Evolutionary conservation across 192 early-diverging fungal genomes (phyloP).

Genomic region (Gaertneriomyces semiglobifer): DNA sequence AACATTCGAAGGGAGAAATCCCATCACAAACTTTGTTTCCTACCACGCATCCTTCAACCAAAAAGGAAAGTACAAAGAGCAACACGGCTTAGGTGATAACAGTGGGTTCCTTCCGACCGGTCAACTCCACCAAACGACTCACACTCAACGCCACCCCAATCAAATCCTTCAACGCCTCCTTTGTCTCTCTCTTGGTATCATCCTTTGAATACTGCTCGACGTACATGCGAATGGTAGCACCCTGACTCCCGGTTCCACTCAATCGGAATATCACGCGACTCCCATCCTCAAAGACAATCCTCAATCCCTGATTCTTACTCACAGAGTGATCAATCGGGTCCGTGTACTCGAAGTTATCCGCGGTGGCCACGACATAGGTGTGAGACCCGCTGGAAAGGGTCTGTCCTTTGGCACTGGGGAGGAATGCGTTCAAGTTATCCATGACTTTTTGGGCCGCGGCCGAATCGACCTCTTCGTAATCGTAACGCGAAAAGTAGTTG

Average conservation of each 20-base stretch:
- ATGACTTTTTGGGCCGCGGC: conserved; percentile 78
- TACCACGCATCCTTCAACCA: background rate
- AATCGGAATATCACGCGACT: conserved; percentile 90
- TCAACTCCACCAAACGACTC: conserved; percentile 71
- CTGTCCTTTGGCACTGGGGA: conserved; percentile 57
- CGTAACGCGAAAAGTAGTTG: conserved; percentile 91
- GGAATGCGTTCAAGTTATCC: conserved; percentile 60
- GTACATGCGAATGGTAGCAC: conserved; percentile 94
- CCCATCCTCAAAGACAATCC: conserved; percentile 87
- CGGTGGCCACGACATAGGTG: conserved; percentile 62
- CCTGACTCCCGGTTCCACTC: conserved; percentile 91
- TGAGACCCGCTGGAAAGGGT: conserved; percentile 36
- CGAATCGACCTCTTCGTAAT: conserved; percentile 93
- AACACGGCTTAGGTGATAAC: conserved; percentile 32
- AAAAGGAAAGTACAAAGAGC: background rate
- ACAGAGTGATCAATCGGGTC: conserved; percentile 89
- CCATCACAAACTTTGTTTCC: too few species aligned
- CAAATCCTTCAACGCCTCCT: conserved; percentile 82
- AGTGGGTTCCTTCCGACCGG: conserved; percentile 85
- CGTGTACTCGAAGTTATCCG: conserved; percentile 90
- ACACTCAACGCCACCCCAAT: conserved; percentile 79
- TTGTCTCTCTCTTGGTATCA: conserved; percentile 67
- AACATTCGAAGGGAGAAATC: too few species aligned
- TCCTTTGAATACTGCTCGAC: conserved; percentile 83
- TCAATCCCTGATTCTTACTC: conserved; percentile 81